phyloP scores from a whole-genome alignment of 2,329 filamentous ascomycete genomes.

The Xylaria sp. region DNA sequence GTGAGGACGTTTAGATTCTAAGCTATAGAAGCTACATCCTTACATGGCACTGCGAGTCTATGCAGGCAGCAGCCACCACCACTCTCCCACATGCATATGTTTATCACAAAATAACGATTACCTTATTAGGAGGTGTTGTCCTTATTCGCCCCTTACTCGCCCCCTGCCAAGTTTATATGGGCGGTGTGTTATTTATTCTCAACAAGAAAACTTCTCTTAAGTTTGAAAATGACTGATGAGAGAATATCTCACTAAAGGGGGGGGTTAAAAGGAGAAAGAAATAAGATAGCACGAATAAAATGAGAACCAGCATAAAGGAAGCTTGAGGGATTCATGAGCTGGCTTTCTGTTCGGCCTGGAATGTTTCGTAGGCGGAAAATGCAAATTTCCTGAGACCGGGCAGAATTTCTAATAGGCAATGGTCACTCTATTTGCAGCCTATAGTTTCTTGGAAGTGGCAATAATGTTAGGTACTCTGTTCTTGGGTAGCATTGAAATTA shows the following conservation, averaged over 20 bases:
- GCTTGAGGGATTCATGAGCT: not conserved
- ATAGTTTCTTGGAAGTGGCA: not conserved
- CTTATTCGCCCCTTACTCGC: not conserved
- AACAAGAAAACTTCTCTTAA: not conserved
- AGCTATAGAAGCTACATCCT: not conserved
- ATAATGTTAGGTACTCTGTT: not conserved
- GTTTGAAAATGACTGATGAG: conserved; percentile 2
- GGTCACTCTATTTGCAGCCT: no score
- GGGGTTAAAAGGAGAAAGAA: no score
- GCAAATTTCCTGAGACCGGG: not conserved
- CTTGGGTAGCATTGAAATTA: not conserved
- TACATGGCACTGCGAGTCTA: not conserved
- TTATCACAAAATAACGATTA: not conserved
- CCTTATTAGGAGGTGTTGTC: not conserved
- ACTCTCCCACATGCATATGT: not conserved
- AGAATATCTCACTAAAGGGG: not conserved
- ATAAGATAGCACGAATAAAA: no score
- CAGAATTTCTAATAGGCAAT: not conserved
- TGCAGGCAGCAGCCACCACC: not conserved
- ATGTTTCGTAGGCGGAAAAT: not conserved
- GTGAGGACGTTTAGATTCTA: conserved; percentile 10
- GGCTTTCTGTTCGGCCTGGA: not conserved
- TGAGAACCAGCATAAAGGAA: not conserved
- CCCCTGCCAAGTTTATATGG: not conserved
- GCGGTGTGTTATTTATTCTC: conserved; percentile 10